These are phyloP conservation scores for Ceratocystis destructans DNA, from an alignment of 2,329 filamentous ascomycete species.

Conservation along the genomic window DNA sequence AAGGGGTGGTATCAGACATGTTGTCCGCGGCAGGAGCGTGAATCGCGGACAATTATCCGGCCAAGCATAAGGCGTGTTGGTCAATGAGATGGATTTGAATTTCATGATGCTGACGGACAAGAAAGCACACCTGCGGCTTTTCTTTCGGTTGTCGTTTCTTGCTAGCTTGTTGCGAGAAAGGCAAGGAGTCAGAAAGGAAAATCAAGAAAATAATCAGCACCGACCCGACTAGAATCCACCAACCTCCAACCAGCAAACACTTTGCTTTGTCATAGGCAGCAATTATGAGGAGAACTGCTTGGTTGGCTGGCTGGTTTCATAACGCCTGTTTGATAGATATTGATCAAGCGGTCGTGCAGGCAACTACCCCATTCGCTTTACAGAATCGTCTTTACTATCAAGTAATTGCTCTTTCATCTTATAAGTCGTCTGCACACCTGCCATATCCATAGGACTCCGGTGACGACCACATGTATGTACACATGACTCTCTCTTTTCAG, in stretches of 20 bases:
- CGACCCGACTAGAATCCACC: no score
- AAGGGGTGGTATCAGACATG: slow-evolving; percentile 10
- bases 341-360: neutral
- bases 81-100: neutral
- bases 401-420: slow-evolving; percentile 1
- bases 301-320: neutral
- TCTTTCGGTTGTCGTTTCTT: neutral
- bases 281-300: neutral
- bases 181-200: neutral
- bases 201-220: neutral
- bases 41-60: neutral
- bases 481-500: neutral
- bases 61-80: slow-evolving; percentile 2
- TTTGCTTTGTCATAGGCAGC: neutral
- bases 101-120: neutral
- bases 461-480: neutral
- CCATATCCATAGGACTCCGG: neutral
- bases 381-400: neutral
- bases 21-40: slow-evolving; percentile 4
- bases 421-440: neutral
- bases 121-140: neutral
- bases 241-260: neutral
- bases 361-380: neutral
- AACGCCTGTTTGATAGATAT: no score
- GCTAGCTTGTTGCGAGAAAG: neutral